Percentiles rank a stretch among this genome's conserved stretches.
phyloP scores from a whole-genome alignment of 1,139 yeast species.

The Diutina pseudorugosa region DNA sequence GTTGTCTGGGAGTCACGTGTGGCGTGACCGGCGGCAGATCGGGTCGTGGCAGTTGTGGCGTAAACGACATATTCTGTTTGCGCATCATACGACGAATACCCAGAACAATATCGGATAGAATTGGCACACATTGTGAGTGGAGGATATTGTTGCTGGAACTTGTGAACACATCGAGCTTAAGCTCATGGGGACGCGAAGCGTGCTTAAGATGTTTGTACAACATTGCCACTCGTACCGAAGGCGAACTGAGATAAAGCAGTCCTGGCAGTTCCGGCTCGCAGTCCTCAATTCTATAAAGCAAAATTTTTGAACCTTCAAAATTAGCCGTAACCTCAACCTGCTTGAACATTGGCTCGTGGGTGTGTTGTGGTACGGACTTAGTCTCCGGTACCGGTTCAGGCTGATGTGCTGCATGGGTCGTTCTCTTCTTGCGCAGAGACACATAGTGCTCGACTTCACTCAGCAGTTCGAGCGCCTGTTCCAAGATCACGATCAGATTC shows the following conservation, averaged over 20 bases:
- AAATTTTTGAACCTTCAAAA: constrained; percentile 64
- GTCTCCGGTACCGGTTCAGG: not conserved
- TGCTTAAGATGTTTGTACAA: constrained; percentile 18
- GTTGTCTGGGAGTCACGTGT: not conserved
- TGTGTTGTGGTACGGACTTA: not conserved
- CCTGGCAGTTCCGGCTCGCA: constrained; percentile 29
- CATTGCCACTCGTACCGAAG: constrained; percentile 52
- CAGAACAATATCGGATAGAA: constrained; percentile 44
- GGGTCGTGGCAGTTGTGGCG: not conserved
- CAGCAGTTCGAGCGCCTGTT: constrained; percentile 32
- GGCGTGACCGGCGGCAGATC: not conserved
- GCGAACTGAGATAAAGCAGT: constrained; percentile 59
- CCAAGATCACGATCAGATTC: constrained; percentile 35
- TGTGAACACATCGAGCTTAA: constrained; percentile 45
- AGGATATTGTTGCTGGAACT: constrained; percentile 66
- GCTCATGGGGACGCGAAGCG: constrained; percentile 24
- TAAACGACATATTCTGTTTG: not conserved
- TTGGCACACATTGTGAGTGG: constrained; percentile 70
- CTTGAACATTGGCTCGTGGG: constrained; percentile 18
- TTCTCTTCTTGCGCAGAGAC: constrained; percentile 8
- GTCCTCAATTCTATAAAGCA: constrained; percentile 34
- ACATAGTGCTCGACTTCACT: constrained; percentile 29
- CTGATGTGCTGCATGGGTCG: not conserved
- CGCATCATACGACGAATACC: constrained; percentile 26
- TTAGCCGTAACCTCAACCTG: constrained; percentile 40